Base-by-base conservation (phyloP, 139 green algal species). In the Parachlorella kessleri region DNA sequence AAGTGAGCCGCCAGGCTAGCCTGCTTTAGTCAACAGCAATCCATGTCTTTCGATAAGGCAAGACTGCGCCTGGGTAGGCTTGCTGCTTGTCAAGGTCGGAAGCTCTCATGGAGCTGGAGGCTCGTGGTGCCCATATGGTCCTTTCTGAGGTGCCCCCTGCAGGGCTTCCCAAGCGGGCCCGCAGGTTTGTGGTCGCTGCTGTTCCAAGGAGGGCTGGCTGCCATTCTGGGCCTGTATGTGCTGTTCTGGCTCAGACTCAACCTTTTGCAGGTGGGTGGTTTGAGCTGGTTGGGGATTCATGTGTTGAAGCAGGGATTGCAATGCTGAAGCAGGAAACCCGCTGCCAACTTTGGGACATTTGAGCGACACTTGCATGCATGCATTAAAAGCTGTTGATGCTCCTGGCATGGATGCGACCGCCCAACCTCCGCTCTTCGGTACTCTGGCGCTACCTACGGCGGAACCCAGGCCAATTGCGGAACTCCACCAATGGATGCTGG, bases 211-310 rank as follows among this genome's bases (percentile, higher is more conserved):
- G 79, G 83, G 26, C 72, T 88, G 75, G 79, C 67, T 23, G 38
- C 70, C 55, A 85, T 85, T 35, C 37, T 81, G 35, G 83, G 7
- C 35, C 75, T 88, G 3, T 83, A 83, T 66, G 39, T 76, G 6
- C 40, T 88, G n/a, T 88, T 85, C 66, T 88, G 83, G 83, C 40
- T 85, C 28, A 33, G 48, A 37, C 75, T 88, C 8, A 86, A 80
- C 63, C 55, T 88, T 8, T 72, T 87, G 59, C 77, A 86, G 59
- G 72, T 48, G 32, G 10, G 70, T 32, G 32, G 42, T 6, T 10
- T 10, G 65, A 2, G 30, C 33, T 7, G 65, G 32, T n/a, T 32
- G 32, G 65, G 32, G 64, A 6, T 30, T 39, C 18, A 32, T 30
- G 64, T 30, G 21, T 30, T 4, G 64, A 6, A 3, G 64, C 7